These are phyloP conservation scores for Nothomitra cinnamomea DNA, from an alignment of 2,329 filamentous ascomycete genomes.

Conservation along the genomic window DNA sequence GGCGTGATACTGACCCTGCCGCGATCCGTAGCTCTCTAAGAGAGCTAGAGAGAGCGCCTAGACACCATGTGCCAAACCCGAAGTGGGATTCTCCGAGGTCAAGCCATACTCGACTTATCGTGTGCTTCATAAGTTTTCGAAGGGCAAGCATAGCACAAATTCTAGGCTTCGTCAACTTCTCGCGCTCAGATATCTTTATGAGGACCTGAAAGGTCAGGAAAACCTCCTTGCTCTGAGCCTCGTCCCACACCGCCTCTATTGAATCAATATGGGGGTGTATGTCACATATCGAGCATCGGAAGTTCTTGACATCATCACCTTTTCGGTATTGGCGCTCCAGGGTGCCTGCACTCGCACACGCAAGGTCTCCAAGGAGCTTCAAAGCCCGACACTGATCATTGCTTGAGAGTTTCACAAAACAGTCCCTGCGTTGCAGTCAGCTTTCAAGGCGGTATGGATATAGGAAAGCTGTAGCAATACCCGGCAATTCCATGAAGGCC, in stretches of 20 bases:
- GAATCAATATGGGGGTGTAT: slow-evolving; percentile 3
- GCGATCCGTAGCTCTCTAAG: slow-evolving; percentile 70
- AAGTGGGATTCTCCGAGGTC: slow-evolving; percentile 49
- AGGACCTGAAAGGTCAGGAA: slow-evolving; percentile 8
- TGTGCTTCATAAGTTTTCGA: slow-evolving; percentile 52
- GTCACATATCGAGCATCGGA: slow-evolving; percentile 18
- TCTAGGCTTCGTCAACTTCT: slow-evolving; percentile 38
- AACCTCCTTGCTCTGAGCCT: slow-evolving; percentile 5
- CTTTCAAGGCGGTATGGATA: neutral
- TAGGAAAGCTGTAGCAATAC: slow-evolving; percentile 24
- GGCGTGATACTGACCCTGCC: slow-evolving; percentile 41
- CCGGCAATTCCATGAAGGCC: slow-evolving; percentile 26
- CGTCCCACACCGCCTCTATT: slow-evolving; percentile 9
- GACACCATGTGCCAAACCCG: slow-evolving; percentile 65
- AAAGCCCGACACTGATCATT: slow-evolving; percentile 34
- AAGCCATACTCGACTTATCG: slow-evolving; percentile 38
- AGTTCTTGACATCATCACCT: slow-evolving; percentile 8
- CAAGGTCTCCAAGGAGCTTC: slow-evolving; percentile 36
- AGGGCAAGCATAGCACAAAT: slow-evolving; percentile 57
- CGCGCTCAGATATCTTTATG: slow-evolving; percentile 15
- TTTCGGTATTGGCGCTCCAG: slow-evolving; percentile 21
- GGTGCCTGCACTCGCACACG: slow-evolving; percentile 37
- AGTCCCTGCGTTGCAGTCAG: slow-evolving; percentile 15
- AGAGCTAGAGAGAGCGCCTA: slow-evolving; percentile 69
- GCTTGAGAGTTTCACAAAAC: slow-evolving; percentile 32